Base-by-base conservation (phyloP, 257 asterid genomes). In the Linaria vulgaris region DNA sequence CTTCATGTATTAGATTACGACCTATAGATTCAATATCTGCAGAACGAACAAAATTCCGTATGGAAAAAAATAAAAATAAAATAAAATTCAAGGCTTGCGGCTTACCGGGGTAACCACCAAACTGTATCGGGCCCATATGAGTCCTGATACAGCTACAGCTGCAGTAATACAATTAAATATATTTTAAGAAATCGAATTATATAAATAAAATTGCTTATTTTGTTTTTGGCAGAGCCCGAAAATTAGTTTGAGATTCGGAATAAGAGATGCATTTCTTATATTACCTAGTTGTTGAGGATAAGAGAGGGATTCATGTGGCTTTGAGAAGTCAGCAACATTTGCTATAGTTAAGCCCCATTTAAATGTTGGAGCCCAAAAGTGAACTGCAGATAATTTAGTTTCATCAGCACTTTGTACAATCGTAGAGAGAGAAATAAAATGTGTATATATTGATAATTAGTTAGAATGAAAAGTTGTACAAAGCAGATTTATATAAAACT, bases 331-430 rank as follows among this genome's bases (percentile, higher is more conserved):
- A 1, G 69, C 69, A 43, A 46, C 52, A 31, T 72, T 72, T 14
- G 77, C 77, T 49, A 72, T 72, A 45, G 53, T 72, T 30, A 72
- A 43, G 22, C 72, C 72, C 77, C 77, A 72, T 59, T 72, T 72
- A 50, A 72, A 72, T 1, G 77, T 66, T n/a, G 77, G 77, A 19
- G 72, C 72, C 77, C 76, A 72, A 21, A 72, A 72, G 68, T 66
- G 71, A 66, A 72, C 77, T 72, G 67, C 52, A n/a, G n/a, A n/a
- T n/a, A n/a, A n/a, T n/a, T n/a, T n/a, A n/a, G n/a, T n/a, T 27
- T 27, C 34, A 27, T 21, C 8, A 37, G 31, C 4, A 49, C 6
- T 12, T 27, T 27, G 34, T 2, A 2, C 34, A 27, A n/a, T n/a
- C n/a, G n/a, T n/a, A n/a, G n/a, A n/a, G n/a, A n/a, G n/a, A n/a